Base-by-base conservation (phyloP, 139 green algal genomes). In the Trebouxia sp. region DNA sequence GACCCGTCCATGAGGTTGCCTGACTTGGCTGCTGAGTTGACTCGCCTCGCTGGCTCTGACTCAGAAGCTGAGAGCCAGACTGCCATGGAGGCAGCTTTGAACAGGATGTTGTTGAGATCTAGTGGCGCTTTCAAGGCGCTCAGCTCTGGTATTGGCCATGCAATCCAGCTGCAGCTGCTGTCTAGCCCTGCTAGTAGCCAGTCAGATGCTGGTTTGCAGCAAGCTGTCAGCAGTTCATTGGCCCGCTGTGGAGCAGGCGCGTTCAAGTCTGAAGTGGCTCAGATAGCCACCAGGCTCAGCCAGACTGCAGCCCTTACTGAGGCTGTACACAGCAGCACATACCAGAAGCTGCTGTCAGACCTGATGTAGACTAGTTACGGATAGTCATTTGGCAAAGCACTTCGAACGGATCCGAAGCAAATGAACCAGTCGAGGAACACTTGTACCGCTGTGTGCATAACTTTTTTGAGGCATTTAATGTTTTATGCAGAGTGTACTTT, bases 1-100 rank as follows among this genome's bases (percentile, higher is more conserved):
- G 89, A 93, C 76, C 88, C 92, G 0, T 35, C 76, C 65, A 88
- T 96, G 83, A 75, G 83, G 42, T 84, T 96, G 82, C 43, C 79
- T 0, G 85, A 90, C 55, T 51, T 96, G 42, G 87, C 87, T 10
- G 76, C 85, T 1, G 90, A 96, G 82, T 74, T 92, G 22, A 76
- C 42, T 9, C 39, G 37, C 0, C 45, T 89, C 53, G 82, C 83
- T 5, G 76, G 62, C 10, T 20, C 35, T 15, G 32, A 37, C 1
- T 51, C 47, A 51, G 65, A 42, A 28, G 78, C 43, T 10, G 35
- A 12, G 5, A 28, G 42, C 20, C 47, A 84, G 41, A 43, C 48
- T 35, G 41, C 80, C 41, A 65, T 76, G 55, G 41, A 82, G 78
- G 53, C 70, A 51, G 65, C 48, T 1, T 26, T 86, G 39, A 65